Base-by-base conservation (phyloP, 768 basidiomycete genomes). In the Tricholoma furcatifolium region DNA sequence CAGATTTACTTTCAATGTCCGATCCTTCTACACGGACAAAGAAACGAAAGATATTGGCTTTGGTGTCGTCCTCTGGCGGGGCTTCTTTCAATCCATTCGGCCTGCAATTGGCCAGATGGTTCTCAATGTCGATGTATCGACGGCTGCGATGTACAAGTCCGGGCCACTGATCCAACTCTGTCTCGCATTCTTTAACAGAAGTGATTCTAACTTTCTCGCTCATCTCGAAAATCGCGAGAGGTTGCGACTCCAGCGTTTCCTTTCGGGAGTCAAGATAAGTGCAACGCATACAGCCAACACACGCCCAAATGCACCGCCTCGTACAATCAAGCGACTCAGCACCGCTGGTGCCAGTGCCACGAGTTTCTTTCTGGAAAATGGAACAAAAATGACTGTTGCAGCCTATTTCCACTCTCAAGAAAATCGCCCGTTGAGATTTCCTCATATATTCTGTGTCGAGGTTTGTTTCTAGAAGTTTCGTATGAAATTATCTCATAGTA, bases 41-140 rank as follows among this genome's bases (percentile, higher is more conserved):
- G 87, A 82, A 48, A 76, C 70, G 7, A 76, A 71, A 43, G 60
- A 67, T 27, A 73, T 90, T 20, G 85, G 88, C 0, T 62, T 65
- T 0, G 89, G 91, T 0, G 74, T 92, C 3, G 77, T 82, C 12
- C 74, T 90, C 0, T 88, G 88, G 88, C 77, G 89, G 3, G 90
- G 90, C 0, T 90, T 87, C 51, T 91, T 92, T 67, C 90, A 91
- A 63, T 87, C 85, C 0, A 77, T 90, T 11, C 76, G 90, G 18
- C 88, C 89, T 3, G 80, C 79, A 0, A 75, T 83, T 14, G 82
- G 82, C 0, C 70, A 71, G 0, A 78, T 92, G 60, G 65, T 90
- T 23, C 72, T 91, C 58, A 92, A 91, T 53, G 76, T 92, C 57
- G 90, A 92, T 55, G 87, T 90, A 43, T 82, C 84, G 0, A 88